These are phyloP conservation scores for Ambrosiella xylebori DNA, from an alignment of 2,329 filamentous ascomycete genomes.

Conservation along the genomic window DNA sequence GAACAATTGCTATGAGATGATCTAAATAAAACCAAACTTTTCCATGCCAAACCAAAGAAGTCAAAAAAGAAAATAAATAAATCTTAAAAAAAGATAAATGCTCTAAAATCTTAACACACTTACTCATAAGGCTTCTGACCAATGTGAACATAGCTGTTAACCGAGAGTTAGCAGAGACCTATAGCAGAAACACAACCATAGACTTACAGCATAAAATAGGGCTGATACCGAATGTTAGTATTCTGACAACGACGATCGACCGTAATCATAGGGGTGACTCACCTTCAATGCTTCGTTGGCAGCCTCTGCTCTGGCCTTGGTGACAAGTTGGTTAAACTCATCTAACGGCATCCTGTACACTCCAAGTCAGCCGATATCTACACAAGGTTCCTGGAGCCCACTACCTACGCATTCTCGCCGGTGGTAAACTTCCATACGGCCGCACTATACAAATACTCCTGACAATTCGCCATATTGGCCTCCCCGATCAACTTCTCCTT, in stretches of 20 bases:
- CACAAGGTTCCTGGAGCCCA: neutral
- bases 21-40: neutral
- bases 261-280: neutral
- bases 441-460: neutral
- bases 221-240: conserved; percentile 21
- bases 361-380: neutral
- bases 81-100: neutral
- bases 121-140: conserved; percentile 34
- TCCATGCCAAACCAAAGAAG: neutral
- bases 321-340: conserved; percentile 40
- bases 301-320: conserved; percentile 37
- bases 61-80: neutral
- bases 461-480: conserved; percentile 35
- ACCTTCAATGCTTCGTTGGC: neutral
- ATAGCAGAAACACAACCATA: neutral
- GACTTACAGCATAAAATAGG: conserved; percentile 45
- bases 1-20: neutral
- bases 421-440: conserved; percentile 2
- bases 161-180: neutral
- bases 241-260: neutral
- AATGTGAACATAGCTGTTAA: conserved; percentile 41
- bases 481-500: conserved; percentile 20
- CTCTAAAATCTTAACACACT: neutral
- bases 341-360: conserved; percentile 33
- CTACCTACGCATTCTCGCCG: conserved; percentile 22